Evolutionary conservation across 148 eudicot genomes (phyloP).

Genomic region (Chenopodium quinoa): DNA sequence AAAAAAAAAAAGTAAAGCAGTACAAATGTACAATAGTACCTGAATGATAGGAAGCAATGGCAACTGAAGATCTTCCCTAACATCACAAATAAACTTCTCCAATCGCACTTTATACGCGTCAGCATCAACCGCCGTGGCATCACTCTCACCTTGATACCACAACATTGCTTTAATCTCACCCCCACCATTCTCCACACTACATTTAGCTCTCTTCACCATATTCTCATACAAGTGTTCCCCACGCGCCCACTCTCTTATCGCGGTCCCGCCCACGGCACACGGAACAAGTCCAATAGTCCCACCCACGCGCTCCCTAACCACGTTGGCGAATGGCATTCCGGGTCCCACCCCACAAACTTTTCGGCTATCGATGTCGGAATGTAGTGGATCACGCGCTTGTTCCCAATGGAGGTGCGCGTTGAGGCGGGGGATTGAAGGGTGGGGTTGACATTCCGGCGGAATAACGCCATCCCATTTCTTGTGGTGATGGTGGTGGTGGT

Average conservation of each 20-base stretch:
- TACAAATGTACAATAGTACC: constrained; percentile 30
- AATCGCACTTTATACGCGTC: constrained; percentile 45
- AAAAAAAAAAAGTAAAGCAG: neutral
- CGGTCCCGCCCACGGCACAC: constrained; percentile 83
- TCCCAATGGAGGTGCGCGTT: constrained; percentile 58
- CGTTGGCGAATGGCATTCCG: constrained; percentile 78
- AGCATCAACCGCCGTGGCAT: constrained; percentile 44
- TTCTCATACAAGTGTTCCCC: constrained; percentile 55
- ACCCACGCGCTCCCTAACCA: constrained; percentile 39
- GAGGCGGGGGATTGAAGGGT: constrained; percentile 59
- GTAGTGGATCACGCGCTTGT: constrained; percentile 65
- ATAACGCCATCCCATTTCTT: constrained; percentile 62
- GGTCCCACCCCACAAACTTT: constrained; percentile 84
- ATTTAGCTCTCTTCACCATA: constrained; percentile 61
- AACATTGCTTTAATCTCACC: constrained; percentile 69
- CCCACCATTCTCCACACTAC: constrained; percentile 30
- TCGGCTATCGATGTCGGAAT: constrained; percentile 61
- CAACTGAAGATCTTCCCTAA: constrained; percentile 57
- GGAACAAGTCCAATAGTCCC: constrained; percentile 57
- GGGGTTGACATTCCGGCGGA: constrained; percentile 56
- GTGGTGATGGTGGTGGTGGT: constrained; percentile 29
- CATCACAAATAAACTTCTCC: constrained; percentile 50
- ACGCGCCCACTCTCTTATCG: constrained; percentile 74
- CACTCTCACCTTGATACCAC: constrained; percentile 94
- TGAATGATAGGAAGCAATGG: constrained; percentile 77